Conservation (phyloP, 306 rosid species). For the Dalbergia cultrata region DNA sequence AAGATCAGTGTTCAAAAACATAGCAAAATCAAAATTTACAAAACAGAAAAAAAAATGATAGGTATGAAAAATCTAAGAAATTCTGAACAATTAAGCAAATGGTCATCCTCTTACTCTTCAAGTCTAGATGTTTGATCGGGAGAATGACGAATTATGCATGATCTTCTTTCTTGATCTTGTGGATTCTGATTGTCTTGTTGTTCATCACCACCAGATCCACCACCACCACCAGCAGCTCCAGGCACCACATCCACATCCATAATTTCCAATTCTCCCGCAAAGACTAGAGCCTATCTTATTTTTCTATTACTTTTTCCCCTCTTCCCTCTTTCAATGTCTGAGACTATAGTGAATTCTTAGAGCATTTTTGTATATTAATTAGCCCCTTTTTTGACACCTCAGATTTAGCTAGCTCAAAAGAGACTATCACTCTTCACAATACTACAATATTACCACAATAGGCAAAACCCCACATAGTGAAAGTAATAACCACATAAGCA, state of each 20-base stretch:
- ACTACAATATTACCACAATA: neutral
- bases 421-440: neutral
- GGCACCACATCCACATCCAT: conserved; percentile 44
- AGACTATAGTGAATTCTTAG: conserved; percentile 6
- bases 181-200: conserved; percentile 35
- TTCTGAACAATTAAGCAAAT: neutral
- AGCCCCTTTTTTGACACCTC: too few relatives aligned
- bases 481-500: neutral
- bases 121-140: conserved; percentile 55
- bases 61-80: neutral
- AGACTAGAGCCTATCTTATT: neutral
- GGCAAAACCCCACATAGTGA: neutral
- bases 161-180: conserved; percentile 43
- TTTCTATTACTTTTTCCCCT: neutral
- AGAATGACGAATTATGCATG: conserved; percentile 57
- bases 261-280: conserved; percentile 31
- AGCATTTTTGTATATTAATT: neutral
- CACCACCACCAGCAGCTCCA: conserved; percentile 46
- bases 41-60: neutral
- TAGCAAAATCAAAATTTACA: neutral
- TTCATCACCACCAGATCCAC: conserved; percentile 57
- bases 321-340: neutral
- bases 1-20: neutral
- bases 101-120: conserved; percentile 62
- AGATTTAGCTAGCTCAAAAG: neutral